Evolutionary conservation across 208 protist genomes (phyloP), one percentile per base, ranked within the genome.

Genomic region (Trypanosoma vivax): DNA sequence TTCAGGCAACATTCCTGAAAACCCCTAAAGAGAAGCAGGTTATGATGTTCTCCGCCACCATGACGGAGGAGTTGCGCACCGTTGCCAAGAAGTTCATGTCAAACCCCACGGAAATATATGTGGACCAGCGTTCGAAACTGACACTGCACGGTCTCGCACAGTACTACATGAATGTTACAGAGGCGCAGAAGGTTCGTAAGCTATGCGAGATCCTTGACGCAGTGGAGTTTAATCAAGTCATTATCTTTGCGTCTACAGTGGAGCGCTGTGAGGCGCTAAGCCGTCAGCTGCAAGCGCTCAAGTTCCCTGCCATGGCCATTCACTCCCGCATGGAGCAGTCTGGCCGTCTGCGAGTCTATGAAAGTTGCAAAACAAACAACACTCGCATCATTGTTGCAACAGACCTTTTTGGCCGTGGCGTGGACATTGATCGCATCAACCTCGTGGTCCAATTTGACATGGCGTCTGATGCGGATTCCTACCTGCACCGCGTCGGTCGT

Each of bases 361-460:
- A 96, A 61, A 78, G 83, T 79, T 99, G 99, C 90, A 99, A 99
- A 80, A 81, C 92, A 33, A 98, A 98, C 79, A 67, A 99, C 60
- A 91, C 83, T 25, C 83, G 98, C 46, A 98, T 99, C 47, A 77
- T 99, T 42, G 97, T 99, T 35, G 70, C 98, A 45, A 99, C 99
- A 11, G 97, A 99, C 77, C 70, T 99, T 34, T 98, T 99, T 64
- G 98, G 96, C 41, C 95, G 98, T 61, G 99, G 99, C 77, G 96
- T 99, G 50, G 99, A 99, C 73, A 98, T 99, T 63, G 97, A 99
- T 65, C 80, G 93, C 43, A 97, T 99, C 53, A 99, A 99, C 83
- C 92, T 99, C 33, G 98, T 99, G 28, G 95, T 99, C 60, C 99
- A 99, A 80, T 99, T 98, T 76, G 98, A 99, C 78, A 99, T 99